Percentiles rank a stretch among this genome's conserved stretches.
Conservation (phyloP, 2,329 filamentous ascomycete genomes). For the Escovopsis sp. region DNA sequence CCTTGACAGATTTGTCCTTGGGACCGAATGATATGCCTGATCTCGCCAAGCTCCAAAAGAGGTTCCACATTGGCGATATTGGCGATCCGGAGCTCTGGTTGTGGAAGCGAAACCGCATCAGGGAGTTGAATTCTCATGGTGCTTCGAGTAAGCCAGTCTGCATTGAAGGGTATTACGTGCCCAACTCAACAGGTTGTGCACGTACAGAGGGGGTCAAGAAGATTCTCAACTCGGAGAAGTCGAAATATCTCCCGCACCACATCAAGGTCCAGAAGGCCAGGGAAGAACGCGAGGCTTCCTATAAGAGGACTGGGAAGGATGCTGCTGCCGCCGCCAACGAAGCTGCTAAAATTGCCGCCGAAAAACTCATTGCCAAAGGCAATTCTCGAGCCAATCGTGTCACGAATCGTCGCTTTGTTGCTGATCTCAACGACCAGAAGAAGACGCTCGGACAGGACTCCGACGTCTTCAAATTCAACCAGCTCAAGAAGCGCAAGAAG, state of each 20-base stretch:
- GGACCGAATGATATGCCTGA: slow-evolving; percentile 34
- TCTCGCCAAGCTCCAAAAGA: slow-evolving; percentile 32
- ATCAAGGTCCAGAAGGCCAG: slow-evolving; percentile 88
- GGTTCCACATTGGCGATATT: slow-evolving; percentile 28
- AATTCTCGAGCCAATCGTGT: slow-evolving; percentile 88
- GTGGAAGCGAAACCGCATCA: slow-evolving; percentile 41
- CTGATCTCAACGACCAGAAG: slow-evolving; percentile 91
- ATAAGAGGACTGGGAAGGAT: slow-evolving; percentile 52
- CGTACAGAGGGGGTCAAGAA: slow-evolving; percentile 89
- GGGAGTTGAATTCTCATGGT: slow-evolving; percentile 35
- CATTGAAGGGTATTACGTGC: slow-evolving; percentile 62
- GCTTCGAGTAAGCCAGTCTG: slow-evolving; percentile 19
- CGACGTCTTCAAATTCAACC: slow-evolving; percentile 92
- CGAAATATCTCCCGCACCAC: slow-evolving; percentile 92
- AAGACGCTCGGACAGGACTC: slow-evolving; percentile 70
- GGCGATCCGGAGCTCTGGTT: slow-evolving; percentile 40
- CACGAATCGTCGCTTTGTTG: slow-evolving; percentile 87
- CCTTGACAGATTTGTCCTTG: slow-evolving; percentile 30
- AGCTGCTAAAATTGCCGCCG: slow-evolving; percentile 56
- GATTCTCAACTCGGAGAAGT: slow-evolving; percentile 94
- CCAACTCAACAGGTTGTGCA: slow-evolving; percentile 72
- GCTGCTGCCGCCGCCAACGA: slow-evolving; percentile 51
- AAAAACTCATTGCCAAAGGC: slow-evolving; percentile 72
- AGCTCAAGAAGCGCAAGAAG: slow-evolving; percentile 98
- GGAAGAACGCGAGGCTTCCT: slow-evolving; percentile 74